Conservation (phyloP, 2,329 filamentous ascomycete species). For the Xylariaceae sp. region DNA sequence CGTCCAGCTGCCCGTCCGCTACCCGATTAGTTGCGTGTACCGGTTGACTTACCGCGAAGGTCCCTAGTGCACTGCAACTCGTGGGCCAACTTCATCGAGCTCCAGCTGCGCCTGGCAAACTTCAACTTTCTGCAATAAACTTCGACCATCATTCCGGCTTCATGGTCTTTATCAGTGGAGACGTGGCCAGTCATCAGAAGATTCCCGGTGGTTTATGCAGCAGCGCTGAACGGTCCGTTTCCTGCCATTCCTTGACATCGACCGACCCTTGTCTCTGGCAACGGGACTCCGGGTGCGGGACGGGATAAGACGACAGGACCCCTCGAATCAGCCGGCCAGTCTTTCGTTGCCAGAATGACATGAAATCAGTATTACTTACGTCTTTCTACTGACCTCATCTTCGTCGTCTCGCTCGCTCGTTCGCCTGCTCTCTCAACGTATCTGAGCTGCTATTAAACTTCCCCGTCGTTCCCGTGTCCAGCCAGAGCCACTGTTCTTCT, state of each 20-base stretch:
- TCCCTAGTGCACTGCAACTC: no score
- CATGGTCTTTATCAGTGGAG: neutral
- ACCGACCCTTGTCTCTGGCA: neutral
- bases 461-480: neutral
- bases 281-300: neutral
- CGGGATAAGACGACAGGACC: neutral
- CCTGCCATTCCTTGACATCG: conserved; percentile 8
- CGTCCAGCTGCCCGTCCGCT: neutral
- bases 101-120: neutral
- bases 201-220: neutral
- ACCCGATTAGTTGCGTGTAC: neutral
- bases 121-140: neutral
- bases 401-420: neutral
- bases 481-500: neutral
- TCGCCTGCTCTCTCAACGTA: neutral
- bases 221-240: neutral
- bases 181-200: neutral
- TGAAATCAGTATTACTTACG: conserved; percentile 3
- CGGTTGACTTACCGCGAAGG: neutral
- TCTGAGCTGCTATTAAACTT: neutral
- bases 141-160: neutral
- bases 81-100: no score
- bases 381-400: neutral
- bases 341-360: conserved; percentile 20
- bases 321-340: conserved; percentile 1